Conservation (phyloP, 352 stramenopile species). For the Pythium apleroticum region DNA sequence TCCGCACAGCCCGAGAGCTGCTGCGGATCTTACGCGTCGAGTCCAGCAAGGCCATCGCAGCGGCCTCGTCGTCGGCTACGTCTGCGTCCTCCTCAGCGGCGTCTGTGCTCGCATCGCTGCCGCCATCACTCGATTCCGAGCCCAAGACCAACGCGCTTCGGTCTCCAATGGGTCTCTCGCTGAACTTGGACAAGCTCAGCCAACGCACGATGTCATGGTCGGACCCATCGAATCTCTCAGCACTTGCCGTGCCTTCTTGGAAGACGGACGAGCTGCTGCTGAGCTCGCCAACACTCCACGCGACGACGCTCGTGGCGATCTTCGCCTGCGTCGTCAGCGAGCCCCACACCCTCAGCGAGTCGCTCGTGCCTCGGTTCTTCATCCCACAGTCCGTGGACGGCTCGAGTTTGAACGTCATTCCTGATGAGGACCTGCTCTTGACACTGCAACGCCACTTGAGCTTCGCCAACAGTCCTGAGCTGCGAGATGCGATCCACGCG, state of each 20-base stretch:
- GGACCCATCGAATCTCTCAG: neutral
- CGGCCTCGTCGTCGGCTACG: neutral
- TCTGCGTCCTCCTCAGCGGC: neutral
- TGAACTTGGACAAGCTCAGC: conserved; percentile 11
- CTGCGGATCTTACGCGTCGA: neutral
- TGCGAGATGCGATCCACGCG: conserved; percentile 18
- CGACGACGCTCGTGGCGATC: conserved; percentile 17
- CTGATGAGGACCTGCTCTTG: conserved; percentile 41
- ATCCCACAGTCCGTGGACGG: conserved; percentile 23
- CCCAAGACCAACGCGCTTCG: neutral
- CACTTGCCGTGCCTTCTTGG: neutral
- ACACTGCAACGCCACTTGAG: conserved; percentile 43
- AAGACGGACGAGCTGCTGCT: conserved; percentile 24
- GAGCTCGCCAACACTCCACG: conserved; percentile 17
- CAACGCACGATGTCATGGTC: neutral
- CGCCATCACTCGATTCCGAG: neutral
- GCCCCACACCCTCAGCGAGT: conserved; percentile 11
- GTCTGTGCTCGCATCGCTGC: neutral
- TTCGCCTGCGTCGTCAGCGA: conserved; percentile 37
- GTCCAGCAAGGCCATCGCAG: neutral
- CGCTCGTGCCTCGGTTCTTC: conserved; percentile 25
- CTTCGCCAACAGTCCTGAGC: conserved; percentile 4
- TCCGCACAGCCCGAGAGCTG: conserved; percentile 11
- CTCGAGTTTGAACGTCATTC: conserved; percentile 16
- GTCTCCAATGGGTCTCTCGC: conserved; percentile 6